Base-by-base conservation (phyloP, 495 filamentous ascomycete genomes). In the Neurospora sublineolata region DNA sequence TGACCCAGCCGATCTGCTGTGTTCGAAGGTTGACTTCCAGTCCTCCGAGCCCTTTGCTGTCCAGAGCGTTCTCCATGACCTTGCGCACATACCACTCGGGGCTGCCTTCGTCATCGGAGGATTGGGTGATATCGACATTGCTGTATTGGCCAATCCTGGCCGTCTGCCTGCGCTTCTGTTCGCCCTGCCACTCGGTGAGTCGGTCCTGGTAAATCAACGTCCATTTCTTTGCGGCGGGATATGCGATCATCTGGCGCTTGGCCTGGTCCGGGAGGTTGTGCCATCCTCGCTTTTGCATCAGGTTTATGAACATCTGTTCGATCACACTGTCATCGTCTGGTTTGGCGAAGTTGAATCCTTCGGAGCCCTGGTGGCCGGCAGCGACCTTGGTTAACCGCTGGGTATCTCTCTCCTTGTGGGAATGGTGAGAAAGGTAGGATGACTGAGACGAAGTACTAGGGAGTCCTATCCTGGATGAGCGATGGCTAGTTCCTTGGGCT, bases 51-150 rank as follows among this genome's bases (percentile, higher is more conserved):
- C 97, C 92, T 83, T 99, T 97, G 70, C 91, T 87, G 58, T 93
- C 93, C 73, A 99, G 94, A 37, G 87, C 92, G 79, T 97, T 95
- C 74, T 97, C 94, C 93, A 98, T 93, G 41, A 99, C 92, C 81
- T 93, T 96, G 78, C 90, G 91, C 23, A 99, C 96, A 83, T 95
- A 99, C 94, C 94, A 99, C 82, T 99, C 96, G 3, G 95, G 95
- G 71, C 91, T 96, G 27, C 93, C 96, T 78, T 98, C 95, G 76
- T 97, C 94, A 77, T 97, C 93, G 6, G 93, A 93, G 70, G 89
- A 86, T 67, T 87, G 86, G 38, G 94, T 83, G 60, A 93, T 84
- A 68, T 87, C 84, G 75, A 85, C 75, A 36, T 79, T 83, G 67
- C 78, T 77, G 58, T 89, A 89, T 69, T 89, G 84, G 30, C 88